Percentiles rank a stretch among this genome's conserved stretches.
phyloP scores from a whole-genome alignment of 495 filamentous ascomycete genomes.

The Halenospora varia region DNA sequence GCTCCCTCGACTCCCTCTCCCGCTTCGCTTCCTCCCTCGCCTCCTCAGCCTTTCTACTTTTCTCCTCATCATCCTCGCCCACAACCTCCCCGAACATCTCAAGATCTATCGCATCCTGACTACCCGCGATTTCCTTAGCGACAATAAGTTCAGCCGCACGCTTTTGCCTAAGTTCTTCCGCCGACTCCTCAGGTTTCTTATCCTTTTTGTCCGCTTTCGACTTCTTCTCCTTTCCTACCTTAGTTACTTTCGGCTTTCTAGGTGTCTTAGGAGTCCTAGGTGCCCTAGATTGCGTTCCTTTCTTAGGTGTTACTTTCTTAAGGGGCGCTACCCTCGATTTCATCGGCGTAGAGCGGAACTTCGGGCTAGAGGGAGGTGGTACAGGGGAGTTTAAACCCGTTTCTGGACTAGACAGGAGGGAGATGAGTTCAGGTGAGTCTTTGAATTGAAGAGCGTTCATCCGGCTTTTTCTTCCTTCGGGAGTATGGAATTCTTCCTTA shows the following conservation, averaged over 20 bases:
- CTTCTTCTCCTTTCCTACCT: background rate
- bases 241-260: background rate
- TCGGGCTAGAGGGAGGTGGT: background rate
- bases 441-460: too few relatives aligned
- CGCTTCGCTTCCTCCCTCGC: background rate
- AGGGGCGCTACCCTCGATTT: conserved; percentile 4
- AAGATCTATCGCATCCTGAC: background rate
- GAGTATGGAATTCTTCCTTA: too few relatives aligned
- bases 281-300: background rate
- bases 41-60: background rate
- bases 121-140: conserved; percentile 1
- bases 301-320: conserved; percentile 1
- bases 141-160: conserved; percentile 7
- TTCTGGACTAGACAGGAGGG: too few relatives aligned
- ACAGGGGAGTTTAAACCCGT: too few relatives aligned
- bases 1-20: background rate
- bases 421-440: too few relatives aligned
- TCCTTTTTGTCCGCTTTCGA: background rate
- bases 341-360: conserved; percentile 7
- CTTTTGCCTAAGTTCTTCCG: background rate
- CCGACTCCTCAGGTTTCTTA: background rate
- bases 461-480: too few relatives aligned
- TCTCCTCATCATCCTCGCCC: conserved; percentile 4
- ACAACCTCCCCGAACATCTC: conserved; percentile 12
- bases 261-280: background rate